A percentile compares a stretch with the other conserved stretches of the same genome.
phyloP scores from a whole-genome alignment of 352 stramenopile genomes.

The Phytophthora nicotianae region DNA sequence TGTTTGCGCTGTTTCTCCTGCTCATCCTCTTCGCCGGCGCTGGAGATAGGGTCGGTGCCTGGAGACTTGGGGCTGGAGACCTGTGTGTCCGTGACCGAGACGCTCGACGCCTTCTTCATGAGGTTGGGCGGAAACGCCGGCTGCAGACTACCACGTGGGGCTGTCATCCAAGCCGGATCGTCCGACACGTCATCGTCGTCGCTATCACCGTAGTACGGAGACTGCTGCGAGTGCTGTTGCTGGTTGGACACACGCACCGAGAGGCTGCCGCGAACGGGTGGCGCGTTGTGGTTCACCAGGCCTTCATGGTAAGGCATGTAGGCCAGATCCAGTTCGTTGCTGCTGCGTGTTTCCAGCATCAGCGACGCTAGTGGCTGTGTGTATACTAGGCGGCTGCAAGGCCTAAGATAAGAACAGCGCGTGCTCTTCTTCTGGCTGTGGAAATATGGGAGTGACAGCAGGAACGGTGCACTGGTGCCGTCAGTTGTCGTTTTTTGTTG shows the following conservation, averaged over 20 bases:
- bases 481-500: conserved; percentile 24
- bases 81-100: conserved; percentile 40
- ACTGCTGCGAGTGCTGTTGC: conserved; percentile 30
- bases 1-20: conserved; percentile 22
- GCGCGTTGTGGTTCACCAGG: conserved; percentile 44
- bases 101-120: conserved; percentile 64
- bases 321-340: conserved; percentile 42
- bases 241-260: conserved; percentile 34
- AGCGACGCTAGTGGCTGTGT: neutral
- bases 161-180: conserved; percentile 74
- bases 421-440: conserved; percentile 1
- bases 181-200: conserved; percentile 73
- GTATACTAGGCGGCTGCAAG: neutral
- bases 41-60: conserved; percentile 25
- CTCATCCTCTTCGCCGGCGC: conserved; percentile 41
- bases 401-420: neutral
- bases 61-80: conserved; percentile 34
- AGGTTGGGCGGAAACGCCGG: conserved; percentile 53
- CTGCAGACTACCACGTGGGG: conserved; percentile 62
- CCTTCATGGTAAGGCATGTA: conserved; percentile 64
- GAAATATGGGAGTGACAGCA: conserved; percentile 28
- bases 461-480: neutral
- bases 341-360: conserved; percentile 33
- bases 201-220: conserved; percentile 34
- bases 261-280: conserved; percentile 40